Evolutionary conservation across 177 flowering plant species (phyloP).

Genomic region (Tripterygium wilfordii): DNA sequence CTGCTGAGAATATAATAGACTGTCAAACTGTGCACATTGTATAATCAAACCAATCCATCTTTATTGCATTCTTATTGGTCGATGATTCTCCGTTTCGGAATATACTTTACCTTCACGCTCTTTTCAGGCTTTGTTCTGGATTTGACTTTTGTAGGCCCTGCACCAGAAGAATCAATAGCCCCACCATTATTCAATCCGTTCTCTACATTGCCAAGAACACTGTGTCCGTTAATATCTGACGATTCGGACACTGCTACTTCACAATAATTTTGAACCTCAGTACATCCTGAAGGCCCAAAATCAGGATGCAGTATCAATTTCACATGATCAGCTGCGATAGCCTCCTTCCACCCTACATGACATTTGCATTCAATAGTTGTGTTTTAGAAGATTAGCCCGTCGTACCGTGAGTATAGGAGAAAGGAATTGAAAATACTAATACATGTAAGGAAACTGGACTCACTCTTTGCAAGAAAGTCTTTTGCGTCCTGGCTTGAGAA

Average conservation of each 20-base stretch:
- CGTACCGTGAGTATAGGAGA: too few species aligned
- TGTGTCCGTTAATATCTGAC: slow-evolving; percentile 6
- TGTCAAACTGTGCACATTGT: slow-evolving; percentile 27
- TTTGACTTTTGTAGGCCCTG: slow-evolving; percentile 25
- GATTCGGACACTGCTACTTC: slow-evolving; percentile 3
- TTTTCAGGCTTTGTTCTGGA: slow-evolving; percentile 39
- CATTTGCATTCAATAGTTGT: too few species aligned
- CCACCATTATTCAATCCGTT: slow-evolving; percentile 18
- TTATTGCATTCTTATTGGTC: slow-evolving; percentile 13
- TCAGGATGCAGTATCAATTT: slow-evolving; percentile 38
- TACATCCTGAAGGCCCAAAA: slow-evolving; percentile 22
- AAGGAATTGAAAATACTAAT: too few species aligned
- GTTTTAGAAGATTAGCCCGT: too few species aligned
- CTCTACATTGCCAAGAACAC: slow-evolving; percentile 29
- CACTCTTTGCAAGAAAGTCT: slow-evolving; percentile 70
- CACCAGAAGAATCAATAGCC: slow-evolving; percentile 7
- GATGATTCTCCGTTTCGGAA: slow-evolving; percentile 45
- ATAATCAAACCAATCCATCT: slow-evolving; percentile 8
- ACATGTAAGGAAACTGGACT: too few species aligned
- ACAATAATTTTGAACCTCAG: slow-evolving; percentile 14
- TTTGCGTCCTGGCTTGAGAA: slow-evolving; percentile 42
- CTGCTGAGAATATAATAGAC: slow-evolving; percentile 43
- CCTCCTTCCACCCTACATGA: slow-evolving; percentile 82
- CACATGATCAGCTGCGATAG: slow-evolving; percentile 64
- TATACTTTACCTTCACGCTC: slow-evolving; percentile 45